Conservation (phyloP, 345 rosid species). For the Salix purpurea region DNA sequence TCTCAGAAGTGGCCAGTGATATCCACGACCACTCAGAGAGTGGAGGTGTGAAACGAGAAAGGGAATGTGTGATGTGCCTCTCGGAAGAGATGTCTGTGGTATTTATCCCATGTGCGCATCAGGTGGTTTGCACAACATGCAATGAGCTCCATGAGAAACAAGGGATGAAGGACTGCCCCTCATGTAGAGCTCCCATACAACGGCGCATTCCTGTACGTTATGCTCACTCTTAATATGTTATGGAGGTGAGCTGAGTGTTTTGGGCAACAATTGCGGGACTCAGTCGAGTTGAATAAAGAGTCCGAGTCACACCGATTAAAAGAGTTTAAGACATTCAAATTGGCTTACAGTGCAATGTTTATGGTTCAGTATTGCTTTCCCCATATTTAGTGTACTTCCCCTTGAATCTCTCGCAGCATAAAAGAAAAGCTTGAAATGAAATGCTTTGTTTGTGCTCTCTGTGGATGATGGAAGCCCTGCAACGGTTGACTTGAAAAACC, state of each 20-base stretch:
- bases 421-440: neutral
- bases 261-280: conserved; percentile 35
- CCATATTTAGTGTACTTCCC: neutral
- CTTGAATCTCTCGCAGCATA: neutral
- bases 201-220: conserved; percentile 38
- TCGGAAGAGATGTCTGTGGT: conserved; percentile 56
- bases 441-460: neutral
- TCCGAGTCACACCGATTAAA: conserved; percentile 17
- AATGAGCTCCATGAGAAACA: conserved; percentile 58
- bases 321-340: conserved; percentile 24
- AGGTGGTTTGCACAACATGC: conserved; percentile 50
- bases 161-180: conserved; percentile 71
- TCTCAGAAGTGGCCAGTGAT: conserved; percentile 30
- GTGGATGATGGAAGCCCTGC: neutral
- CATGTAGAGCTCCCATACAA: conserved; percentile 52
- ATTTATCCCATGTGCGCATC: conserved; percentile 59
- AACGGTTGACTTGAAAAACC: neutral
- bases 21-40: conserved; percentile 27
- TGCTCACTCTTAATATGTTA: conserved; percentile 35
- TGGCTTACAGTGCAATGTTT: conserved; percentile 17
- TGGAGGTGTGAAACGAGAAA: conserved; percentile 60
- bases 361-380: conserved; percentile 16
- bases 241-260: conserved; percentile 31
- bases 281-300: conserved; percentile 38
- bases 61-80: conserved; percentile 93